These are phyloP conservation scores for Hansenula lynferdii DNA, from an alignment of 1,139 yeast genomes.

Conservation along the genomic window DNA sequence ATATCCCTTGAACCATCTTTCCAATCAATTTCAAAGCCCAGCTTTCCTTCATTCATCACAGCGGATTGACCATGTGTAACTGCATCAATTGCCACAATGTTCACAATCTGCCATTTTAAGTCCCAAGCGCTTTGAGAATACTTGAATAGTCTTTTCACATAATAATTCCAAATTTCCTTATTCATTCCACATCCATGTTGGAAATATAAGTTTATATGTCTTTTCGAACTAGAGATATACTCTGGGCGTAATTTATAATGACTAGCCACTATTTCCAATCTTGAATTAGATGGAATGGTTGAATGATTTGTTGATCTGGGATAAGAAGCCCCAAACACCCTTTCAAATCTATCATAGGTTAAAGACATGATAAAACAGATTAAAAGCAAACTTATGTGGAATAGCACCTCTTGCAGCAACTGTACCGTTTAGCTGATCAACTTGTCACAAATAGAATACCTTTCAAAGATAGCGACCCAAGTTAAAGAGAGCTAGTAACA, in stretches of 20 bases:
- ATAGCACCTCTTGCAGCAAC: too few relatives aligned
- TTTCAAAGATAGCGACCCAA: too few relatives aligned
- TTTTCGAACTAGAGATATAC: not conserved
- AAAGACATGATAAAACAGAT: not conserved
- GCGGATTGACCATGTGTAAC: slow-evolving; percentile 62
- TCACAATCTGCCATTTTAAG: slow-evolving; percentile 23
- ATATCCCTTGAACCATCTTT: slow-evolving; percentile 56
- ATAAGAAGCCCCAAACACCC: not conserved
- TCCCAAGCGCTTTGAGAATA: slow-evolving; percentile 16
- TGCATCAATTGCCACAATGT: slow-evolving; percentile 48
- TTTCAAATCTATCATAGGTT: slow-evolving; percentile 1
- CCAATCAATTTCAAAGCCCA: slow-evolving; percentile 53
- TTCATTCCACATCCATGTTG: slow-evolving; percentile 66
- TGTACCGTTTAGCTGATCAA: too few relatives aligned
- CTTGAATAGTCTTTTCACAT: slow-evolving; percentile 38
- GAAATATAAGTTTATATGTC: slow-evolving; percentile 35
- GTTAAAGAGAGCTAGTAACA: too few relatives aligned
- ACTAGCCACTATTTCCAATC: not conserved
- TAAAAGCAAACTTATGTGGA: too few relatives aligned
- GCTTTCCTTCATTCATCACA: slow-evolving; percentile 38
- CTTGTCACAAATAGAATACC: too few relatives aligned
- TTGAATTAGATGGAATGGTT: not conserved
- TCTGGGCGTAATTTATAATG: not conserved
- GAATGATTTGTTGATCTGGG: slow-evolving; percentile 3
- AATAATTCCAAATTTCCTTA: slow-evolving; percentile 60